Evolutionary conservation across 2,329 filamentous ascomycete genomes (phyloP).

Genomic region (Ceratocystis alfenasii): DNA sequence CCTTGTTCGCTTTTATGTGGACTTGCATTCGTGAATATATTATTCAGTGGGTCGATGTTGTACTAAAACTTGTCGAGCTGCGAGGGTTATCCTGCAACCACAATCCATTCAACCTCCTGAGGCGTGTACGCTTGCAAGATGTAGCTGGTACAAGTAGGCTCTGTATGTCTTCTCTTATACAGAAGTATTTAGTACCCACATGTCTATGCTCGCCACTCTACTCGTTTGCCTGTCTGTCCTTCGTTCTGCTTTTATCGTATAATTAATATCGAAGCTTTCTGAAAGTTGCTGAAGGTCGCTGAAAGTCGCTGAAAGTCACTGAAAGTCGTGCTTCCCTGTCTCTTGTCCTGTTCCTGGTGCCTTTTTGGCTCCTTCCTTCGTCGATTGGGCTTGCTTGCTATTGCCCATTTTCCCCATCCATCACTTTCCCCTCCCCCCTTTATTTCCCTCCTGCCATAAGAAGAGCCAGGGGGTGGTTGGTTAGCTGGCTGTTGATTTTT

Average conservation of each 20-base stretch:
- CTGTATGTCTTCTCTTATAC: no score
- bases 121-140: not conserved
- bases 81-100: not conserved
- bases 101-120: not conserved
- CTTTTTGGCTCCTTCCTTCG: slow-evolving; percentile 21
- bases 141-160: no score
- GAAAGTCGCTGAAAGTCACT: not conserved
- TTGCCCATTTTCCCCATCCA: not conserved
- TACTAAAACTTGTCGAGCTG: not conserved
- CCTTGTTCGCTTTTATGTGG: not conserved
- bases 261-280: not conserved
- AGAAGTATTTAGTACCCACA: no score
- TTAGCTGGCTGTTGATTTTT: not conserved
- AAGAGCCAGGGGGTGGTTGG: slow-evolving; percentile 13
- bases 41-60: not conserved
- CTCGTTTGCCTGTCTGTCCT: not conserved
- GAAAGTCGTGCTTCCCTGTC: slow-evolving; percentile 18
- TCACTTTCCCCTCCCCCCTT: slow-evolving; percentile 18
- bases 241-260: no score
- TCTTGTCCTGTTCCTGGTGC: slow-evolving; percentile 19
- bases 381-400: slow-evolving; percentile 14
- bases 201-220: no score
- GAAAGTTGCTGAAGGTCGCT: no score
- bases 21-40: not conserved
- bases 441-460: slow-evolving; percentile 19